A percentile compares a stretch with the other conserved stretches of the same genome.
Conservation (phyloP, 495 filamentous ascomycete species). For the Penicillium roqueforti region DNA sequence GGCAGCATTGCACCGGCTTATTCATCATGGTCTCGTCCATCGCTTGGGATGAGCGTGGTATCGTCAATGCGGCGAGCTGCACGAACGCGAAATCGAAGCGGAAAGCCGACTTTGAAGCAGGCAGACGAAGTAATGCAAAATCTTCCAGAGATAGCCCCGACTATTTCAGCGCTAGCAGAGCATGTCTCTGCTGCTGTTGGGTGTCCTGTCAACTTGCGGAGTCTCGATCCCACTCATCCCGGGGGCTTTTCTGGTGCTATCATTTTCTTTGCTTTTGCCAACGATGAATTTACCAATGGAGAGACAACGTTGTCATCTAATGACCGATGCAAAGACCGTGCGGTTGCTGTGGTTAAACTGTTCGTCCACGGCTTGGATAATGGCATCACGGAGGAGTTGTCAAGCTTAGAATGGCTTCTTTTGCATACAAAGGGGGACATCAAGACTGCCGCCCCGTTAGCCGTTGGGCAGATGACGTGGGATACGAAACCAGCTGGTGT, state of each 20-base stretch:
- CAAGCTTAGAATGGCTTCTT: conserved; percentile 2
- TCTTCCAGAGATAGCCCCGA: background rate
- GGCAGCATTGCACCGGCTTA: background rate
- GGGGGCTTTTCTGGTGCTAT: background rate
- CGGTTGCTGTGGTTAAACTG: background rate
- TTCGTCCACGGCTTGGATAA: background rate
- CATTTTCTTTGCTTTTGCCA: background rate
- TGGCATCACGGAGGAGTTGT: background rate
- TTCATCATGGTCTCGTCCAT: background rate
- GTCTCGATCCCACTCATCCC: background rate
- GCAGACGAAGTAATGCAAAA: background rate
- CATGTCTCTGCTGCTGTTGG: background rate
- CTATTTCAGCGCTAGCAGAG: background rate
- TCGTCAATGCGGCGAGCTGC: background rate
- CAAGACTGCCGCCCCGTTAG: background rate
- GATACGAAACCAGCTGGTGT: background rate
- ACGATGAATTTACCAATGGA: background rate
- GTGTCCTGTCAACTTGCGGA: background rate
- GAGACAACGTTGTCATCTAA: background rate
- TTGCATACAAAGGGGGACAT: background rate
- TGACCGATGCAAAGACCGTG: background rate
- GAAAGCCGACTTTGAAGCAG: background rate
- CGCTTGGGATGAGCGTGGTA: background rate
- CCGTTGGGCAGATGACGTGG: background rate
- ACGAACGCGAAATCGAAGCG: background rate